A percentile compares a stretch with the other conserved stretches of the same genome.
These are phyloP conservation scores for Hirschfeldia incana DNA, from an alignment of 345 rosid species.

Conservation along the genomic window DNA sequence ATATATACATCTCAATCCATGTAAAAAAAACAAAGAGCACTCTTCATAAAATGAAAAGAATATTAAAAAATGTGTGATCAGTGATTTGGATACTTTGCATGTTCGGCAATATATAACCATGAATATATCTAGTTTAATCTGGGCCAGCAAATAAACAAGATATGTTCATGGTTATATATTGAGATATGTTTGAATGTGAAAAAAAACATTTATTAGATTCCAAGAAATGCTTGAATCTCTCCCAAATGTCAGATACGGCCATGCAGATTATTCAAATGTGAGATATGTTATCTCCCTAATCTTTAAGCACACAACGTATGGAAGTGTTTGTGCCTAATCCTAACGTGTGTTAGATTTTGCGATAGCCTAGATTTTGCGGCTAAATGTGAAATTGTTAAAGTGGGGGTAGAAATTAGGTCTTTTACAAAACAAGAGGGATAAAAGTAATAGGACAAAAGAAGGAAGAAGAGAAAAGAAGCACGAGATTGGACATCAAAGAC, in stretches of 20 bases:
- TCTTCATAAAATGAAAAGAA: no score
- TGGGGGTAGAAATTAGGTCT: conserved; percentile 25
- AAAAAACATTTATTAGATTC: no score
- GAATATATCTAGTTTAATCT: not conserved
- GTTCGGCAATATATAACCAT: not conserved
- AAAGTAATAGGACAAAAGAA: conserved; percentile 28
- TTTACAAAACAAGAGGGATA: conserved; percentile 12
- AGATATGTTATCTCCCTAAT: not conserved
- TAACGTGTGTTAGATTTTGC: not conserved
- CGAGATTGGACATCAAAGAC: conserved; percentile 37
- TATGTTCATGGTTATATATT: no score
- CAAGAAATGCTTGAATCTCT: no score
- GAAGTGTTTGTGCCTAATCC: not conserved
- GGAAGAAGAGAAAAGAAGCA: conserved; percentile 30
- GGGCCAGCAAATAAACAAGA: not conserved
- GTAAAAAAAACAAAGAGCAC: no score
- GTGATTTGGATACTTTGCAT: no score
- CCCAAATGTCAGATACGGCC: no score
- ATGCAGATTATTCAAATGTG: not conserved
- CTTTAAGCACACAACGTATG: not conserved
- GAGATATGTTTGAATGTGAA: no score
- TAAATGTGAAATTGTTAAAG: conserved; percentile 19
- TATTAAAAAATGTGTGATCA: no score
- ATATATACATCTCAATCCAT: no score
- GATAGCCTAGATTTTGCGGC: conserved; percentile 18